Evolutionary conservation across 768 basidiomycete genomes (phyloP).

Genomic region (Hericium rajendrae): DNA sequence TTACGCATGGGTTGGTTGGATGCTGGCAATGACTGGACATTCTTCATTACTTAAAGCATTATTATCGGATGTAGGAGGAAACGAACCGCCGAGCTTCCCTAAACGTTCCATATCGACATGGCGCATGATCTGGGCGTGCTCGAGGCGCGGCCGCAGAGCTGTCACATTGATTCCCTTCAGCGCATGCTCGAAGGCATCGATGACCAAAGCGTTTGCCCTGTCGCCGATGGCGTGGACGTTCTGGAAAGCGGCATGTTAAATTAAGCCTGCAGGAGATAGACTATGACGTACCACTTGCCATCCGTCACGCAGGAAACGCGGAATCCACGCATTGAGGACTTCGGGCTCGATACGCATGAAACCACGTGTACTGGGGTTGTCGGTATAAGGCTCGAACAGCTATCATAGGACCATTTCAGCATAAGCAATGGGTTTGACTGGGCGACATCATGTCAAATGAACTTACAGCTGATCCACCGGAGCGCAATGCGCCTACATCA

Average conservation of each 20-base stretch:
- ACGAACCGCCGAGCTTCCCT: conserved; percentile 69
- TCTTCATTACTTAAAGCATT: neutral
- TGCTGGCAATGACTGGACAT: conserved; percentile 69
- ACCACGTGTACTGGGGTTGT: conserved; percentile 66
- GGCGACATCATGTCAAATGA: neutral
- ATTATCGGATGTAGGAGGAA: neutral
- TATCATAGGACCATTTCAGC: conserved; percentile 17
- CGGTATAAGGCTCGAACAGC: conserved; percentile 76
- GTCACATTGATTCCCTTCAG: conserved; percentile 51
- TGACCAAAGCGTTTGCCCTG: conserved; percentile 73
- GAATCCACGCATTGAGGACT: conserved; percentile 51
- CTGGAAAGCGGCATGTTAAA: conserved; percentile 26
- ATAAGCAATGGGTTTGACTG: neutral
- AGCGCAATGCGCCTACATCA: conserved; percentile 67
- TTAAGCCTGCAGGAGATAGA: neutral
- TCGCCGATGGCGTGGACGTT: conserved; percentile 87
- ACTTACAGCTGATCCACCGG: conserved; percentile 80
- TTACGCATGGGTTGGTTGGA: conserved; percentile 85
- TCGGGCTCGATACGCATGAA: conserved; percentile 66
- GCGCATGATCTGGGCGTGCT: conserved; percentile 86
- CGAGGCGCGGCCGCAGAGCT: conserved; percentile 67
- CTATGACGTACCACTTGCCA: conserved; percentile 77
- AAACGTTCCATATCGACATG: conserved; percentile 67
- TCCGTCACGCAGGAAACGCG: conserved; percentile 63
- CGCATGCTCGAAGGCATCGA: conserved; percentile 74